phyloP scores from a whole-genome alignment of 2,329 filamentous ascomycete species.

The Ascomycota sp. region DNA sequence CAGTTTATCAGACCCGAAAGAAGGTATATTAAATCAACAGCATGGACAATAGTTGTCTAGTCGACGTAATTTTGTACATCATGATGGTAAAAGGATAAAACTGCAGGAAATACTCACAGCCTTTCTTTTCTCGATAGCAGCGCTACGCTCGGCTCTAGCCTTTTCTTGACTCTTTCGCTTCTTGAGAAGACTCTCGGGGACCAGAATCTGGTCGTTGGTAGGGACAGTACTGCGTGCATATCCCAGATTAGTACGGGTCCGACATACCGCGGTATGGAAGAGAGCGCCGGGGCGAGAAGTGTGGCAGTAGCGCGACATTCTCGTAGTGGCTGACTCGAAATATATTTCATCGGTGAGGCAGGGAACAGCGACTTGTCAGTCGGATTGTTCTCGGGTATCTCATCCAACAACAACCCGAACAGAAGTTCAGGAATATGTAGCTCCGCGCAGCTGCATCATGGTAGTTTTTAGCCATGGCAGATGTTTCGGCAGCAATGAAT shows the following conservation, averaged over 20 bases:
- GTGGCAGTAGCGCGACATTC: conserved; percentile 81
- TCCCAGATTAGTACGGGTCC: conserved; percentile 61
- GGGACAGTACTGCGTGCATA: conserved; percentile 51
- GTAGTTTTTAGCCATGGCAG: conserved; percentile 9
- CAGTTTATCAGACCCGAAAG: conserved; percentile 85
- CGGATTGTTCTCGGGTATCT: conserved; percentile 15
- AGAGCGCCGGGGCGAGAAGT: conserved; percentile 76
- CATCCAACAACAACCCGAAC: conserved; percentile 54
- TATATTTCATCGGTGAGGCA: conserved; percentile 59
- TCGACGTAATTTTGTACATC: conserved; percentile 80
- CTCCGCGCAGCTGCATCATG: conserved; percentile 9
- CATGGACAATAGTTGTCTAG: conserved; percentile 75
- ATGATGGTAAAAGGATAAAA: conserved; percentile 23
- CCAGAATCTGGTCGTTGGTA: conserved; percentile 83
- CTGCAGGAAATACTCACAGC: conserved; percentile 44
- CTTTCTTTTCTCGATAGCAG: conserved; percentile 69
- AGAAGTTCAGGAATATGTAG: conserved; percentile 16
- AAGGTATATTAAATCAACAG: conserved; percentile 84
- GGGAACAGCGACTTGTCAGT: background rate
- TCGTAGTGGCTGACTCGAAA: conserved; percentile 72
- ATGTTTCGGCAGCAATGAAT: conserved; percentile 38
- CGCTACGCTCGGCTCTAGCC: conserved; percentile 71
- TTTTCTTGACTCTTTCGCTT: conserved; percentile 99
- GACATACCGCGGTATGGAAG: conserved; percentile 37
- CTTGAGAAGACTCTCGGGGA: conserved; percentile 98